These are phyloP conservation scores for Acacia concinna DNA, from an alignment of 331 rosid genomes.

Conservation along the genomic window DNA sequence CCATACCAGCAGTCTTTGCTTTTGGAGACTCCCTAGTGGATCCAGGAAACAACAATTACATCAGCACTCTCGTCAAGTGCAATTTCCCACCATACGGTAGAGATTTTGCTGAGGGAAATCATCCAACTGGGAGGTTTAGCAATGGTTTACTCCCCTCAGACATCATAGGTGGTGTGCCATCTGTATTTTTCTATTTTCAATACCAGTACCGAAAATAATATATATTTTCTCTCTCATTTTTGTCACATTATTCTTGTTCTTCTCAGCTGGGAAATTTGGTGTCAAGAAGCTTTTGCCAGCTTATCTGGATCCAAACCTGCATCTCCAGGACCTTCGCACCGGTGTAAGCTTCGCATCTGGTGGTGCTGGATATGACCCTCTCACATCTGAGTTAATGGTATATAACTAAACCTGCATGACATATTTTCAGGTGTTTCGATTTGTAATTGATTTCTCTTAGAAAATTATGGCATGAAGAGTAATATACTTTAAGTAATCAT, in stretches of 20 bases:
- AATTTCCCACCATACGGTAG: conserved; percentile 76
- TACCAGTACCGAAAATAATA: neutral
- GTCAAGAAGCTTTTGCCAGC: conserved; percentile 63
- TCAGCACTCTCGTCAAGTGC: conserved; percentile 49
- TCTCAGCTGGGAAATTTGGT: conserved; percentile 59
- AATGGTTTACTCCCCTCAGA: conserved; percentile 69
- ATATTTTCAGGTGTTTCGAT: neutral
- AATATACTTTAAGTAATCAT: neutral
- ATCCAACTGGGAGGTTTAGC: conserved; percentile 69
- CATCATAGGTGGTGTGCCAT: conserved; percentile 38
- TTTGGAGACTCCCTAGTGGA: conserved; percentile 81
- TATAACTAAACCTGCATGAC: neutral
- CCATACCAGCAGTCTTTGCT: conserved; percentile 55
- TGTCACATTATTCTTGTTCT: conserved; percentile 1
- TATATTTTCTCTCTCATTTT: neutral
- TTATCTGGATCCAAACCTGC: conserved; percentile 57
- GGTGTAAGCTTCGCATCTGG: conserved; percentile 82
- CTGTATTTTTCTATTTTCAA: neutral
- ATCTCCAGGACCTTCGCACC: conserved; percentile 56
- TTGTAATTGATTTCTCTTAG: neutral
- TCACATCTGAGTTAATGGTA: conserved; percentile 57
- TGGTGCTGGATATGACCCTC: conserved; percentile 71
- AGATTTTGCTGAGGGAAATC: conserved; percentile 51
- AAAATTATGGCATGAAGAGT: neutral
- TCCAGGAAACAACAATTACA: conserved; percentile 65